These are phyloP conservation scores for Castanospermum australe DNA, from an alignment of 306 rosid species.

Conservation along the genomic window DNA sequence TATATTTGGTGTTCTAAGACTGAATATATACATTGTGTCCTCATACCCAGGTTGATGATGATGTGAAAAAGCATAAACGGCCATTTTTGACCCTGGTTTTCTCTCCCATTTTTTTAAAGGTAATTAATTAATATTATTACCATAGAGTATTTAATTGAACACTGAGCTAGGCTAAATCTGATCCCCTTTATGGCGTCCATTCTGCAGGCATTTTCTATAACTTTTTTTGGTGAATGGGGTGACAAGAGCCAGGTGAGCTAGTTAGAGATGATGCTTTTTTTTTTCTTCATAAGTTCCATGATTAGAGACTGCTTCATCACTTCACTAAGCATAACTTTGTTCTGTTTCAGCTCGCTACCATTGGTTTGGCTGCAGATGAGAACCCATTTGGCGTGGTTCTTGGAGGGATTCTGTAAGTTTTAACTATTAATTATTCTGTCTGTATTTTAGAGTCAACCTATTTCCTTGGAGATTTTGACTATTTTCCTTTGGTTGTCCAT, in stretches of 20 bases:
- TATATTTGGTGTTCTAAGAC: slow-evolving; percentile 12
- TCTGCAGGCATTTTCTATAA: slow-evolving; percentile 88
- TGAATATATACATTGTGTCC: not conserved
- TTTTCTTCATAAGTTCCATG: not conserved
- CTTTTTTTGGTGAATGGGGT: slow-evolving; percentile 99
- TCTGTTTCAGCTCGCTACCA: slow-evolving; percentile 81
- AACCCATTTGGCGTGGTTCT: slow-evolving; percentile 90
- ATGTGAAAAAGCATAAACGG: slow-evolving; percentile 51
- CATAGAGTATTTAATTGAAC: not conserved
- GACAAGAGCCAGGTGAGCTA: slow-evolving; percentile 92
- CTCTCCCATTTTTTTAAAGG: slow-evolving; percentile 84
- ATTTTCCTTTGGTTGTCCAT: slow-evolving; percentile 7
- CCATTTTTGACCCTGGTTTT: slow-evolving; percentile 67
- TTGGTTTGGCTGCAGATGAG: slow-evolving; percentile 96
- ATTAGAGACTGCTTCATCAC: slow-evolving; percentile 19
- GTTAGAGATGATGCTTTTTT: not conserved
- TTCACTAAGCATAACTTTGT: slow-evolving; percentile 16
- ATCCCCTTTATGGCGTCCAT: slow-evolving; percentile 23
- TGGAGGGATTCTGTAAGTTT: slow-evolving; percentile 88
- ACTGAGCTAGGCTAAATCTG: slow-evolving; percentile 12
- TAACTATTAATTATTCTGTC: slow-evolving; percentile 8
- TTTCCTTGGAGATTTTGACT: slow-evolving; percentile 1
- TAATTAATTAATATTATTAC: slow-evolving; percentile 23
- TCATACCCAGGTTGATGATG: slow-evolving; percentile 65
- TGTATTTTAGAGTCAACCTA: not conserved